These are phyloP conservation scores for Calonectria multiphialidica DNA, from an alignment of 2,329 filamentous ascomycete species.

Conservation along the genomic window DNA sequence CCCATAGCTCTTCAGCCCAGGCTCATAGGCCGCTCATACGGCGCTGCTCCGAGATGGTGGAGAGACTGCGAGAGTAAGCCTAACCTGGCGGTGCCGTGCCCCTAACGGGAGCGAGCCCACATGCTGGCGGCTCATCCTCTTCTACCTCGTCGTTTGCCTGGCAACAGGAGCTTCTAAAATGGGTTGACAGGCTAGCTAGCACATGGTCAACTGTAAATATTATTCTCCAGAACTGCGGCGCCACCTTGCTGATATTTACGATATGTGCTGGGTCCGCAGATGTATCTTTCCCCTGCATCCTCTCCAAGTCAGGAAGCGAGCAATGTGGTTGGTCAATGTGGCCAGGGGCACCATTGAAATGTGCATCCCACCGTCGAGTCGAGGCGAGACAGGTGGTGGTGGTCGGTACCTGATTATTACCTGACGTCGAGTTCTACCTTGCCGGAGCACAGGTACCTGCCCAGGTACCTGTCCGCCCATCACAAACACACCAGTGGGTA, in stretches of 20 bases:
- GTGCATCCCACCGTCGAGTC: conserved; percentile 15
- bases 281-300: neutral
- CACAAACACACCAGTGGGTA: neutral
- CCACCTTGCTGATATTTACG: neutral
- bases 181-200: neutral
- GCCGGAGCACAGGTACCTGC: neutral
- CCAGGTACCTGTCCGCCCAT: neutral
- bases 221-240: neutral
- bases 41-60: conserved; percentile 1
- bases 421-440: conserved; percentile 19
- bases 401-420: conserved; percentile 29
- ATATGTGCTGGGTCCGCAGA: neutral
- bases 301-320: neutral
- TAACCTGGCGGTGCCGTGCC: conserved; percentile 5
- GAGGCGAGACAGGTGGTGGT: conserved; percentile 13
- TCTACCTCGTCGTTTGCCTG: neutral
- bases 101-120: neutral
- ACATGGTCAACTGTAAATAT: neutral
- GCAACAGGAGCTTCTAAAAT: conserved; percentile 2
- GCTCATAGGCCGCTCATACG: conserved; percentile 14
- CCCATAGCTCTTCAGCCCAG: conserved; percentile 18
- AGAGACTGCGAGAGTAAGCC: conserved; percentile 13
- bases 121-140: conserved; percentile 1
- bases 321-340: conserved; percentile 7
- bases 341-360: conserved; percentile 3